Base-by-base conservation (phyloP, 345 rosid species). In the Hibiscus tridactylites region DNA sequence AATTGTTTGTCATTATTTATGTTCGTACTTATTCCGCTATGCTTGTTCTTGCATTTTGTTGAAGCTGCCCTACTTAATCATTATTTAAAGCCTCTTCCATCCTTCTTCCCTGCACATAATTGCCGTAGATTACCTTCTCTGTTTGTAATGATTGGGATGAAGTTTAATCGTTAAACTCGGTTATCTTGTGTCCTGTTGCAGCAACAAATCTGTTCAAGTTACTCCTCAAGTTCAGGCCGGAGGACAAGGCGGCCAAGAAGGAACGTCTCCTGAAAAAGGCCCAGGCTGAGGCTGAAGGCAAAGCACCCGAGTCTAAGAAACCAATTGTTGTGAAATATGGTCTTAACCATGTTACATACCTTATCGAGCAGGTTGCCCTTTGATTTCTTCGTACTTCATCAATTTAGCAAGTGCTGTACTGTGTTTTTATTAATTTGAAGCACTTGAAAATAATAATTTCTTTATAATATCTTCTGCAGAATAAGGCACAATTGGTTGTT, bases 281-380 rank as follows among this genome's bases (percentile, higher is more conserved):
- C 39, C 84, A 87, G 72, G 88, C 88, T 28, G 91, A 84, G 76
- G 81, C 90, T 71, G 91, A 85, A 49, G 91, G 91, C 53, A 87
- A 89, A 60, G 44, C 79, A 13, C 78, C 73, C 0, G 91, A 87
- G 74, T 71, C 83, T 2, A 87, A 83, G 83, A 85, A 89, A 81
- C 94, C 90, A 6, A 84, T 89, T 80, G 88, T 87, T 21, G 90
- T 87, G 56, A 89, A 89, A 73, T 89, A 89, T 49, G 94, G 91
- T 17, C 87, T 89, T 31, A 89, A 89, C 77, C 94, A 89, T 68
- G 83, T 87, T 9, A 89, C 94, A 9, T 89, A 89, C 79, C 90
- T 89, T 58, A 87, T 85, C 13, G 91, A 89, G 81, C 91, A 89
- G 90, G 91, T 86, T 50, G 59, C 60, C 2, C 26, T 67, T 7